These are phyloP conservation scores for Coprinopsis strossmayeri DNA, from an alignment of 768 basidiomycete genomes.

Conservation along the genomic window DNA sequence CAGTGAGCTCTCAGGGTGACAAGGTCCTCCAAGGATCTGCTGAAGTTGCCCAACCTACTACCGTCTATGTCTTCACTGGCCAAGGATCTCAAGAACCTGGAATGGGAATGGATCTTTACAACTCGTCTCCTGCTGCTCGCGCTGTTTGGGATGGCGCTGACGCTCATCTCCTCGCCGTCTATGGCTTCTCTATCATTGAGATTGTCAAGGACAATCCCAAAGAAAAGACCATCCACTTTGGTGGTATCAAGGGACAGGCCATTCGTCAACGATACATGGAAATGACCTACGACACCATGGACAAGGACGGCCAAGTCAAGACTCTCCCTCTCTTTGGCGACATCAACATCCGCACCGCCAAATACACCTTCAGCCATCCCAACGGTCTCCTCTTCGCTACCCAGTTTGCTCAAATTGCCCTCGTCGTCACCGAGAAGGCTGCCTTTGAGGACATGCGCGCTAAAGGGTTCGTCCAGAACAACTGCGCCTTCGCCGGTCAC, in stretches of 20 bases:
- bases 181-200: constrained; percentile 98
- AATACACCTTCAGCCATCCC: constrained; percentile 98
- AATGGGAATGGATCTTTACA: constrained; percentile 99
- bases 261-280: constrained; percentile 99
- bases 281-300: constrained; percentile 96
- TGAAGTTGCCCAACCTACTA: constrained; percentile 87
- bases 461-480: constrained; percentile 89
- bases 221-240: constrained; percentile 97
- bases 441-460: constrained; percentile 98
- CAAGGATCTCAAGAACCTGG: constrained; percentile 97
- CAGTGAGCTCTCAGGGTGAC: constrained; percentile 77
- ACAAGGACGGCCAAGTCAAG: constrained; percentile 93
- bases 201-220: constrained; percentile 99
- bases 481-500: constrained; percentile 95
- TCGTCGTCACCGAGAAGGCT: constrained; percentile 97
- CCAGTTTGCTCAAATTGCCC: constrained; percentile 97
- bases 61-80: constrained; percentile 96
- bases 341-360: constrained; percentile 89
- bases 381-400: constrained; percentile 94
- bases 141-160: constrained; percentile 98
- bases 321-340: constrained; percentile 94
- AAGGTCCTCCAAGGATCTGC: constrained; percentile 91
- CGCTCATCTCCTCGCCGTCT: constrained; percentile 85
- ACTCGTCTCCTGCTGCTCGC: constrained; percentile 84
- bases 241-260: constrained; percentile 97